Evolutionary conservation across 352 stramenopile genomes (phyloP).

Genomic region (Pythium oligandrum): DNA sequence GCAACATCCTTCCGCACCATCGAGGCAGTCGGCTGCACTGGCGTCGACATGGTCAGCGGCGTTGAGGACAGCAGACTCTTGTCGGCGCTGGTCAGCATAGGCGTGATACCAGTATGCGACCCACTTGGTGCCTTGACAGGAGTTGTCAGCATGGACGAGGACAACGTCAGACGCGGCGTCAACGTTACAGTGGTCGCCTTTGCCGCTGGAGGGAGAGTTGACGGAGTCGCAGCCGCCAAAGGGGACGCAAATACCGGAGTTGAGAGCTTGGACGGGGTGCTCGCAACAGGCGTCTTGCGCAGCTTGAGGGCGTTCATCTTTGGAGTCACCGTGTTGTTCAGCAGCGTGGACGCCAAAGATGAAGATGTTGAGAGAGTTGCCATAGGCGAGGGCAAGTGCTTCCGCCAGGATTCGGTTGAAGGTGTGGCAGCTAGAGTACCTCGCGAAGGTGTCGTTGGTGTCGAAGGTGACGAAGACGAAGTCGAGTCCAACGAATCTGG

Average conservation of each 20-base stretch:
- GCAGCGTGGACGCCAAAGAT: constrained; percentile 7
- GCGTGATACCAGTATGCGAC: constrained; percentile 3
- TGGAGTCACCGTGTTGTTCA: constrained; percentile 1
- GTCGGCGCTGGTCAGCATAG: neutral
- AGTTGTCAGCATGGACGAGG: neutral
- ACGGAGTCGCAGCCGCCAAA: neutral
- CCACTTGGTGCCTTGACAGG: too few species aligned
- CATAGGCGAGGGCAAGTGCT: too few species aligned
- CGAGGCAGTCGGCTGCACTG: constrained; percentile 7
- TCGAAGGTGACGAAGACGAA: too few species aligned
- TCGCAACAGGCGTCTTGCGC: constrained; percentile 10
- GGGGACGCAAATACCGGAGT: too few species aligned
- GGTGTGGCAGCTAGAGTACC: too few species aligned
- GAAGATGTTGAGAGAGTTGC: too few species aligned
- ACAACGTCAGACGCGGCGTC: neutral
- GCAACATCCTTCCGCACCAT: neutral
- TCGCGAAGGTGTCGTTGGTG: too few species aligned
- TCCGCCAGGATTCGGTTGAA: too few species aligned
- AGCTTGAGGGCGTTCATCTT: constrained; percentile 18
- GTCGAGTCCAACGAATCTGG: too few species aligned
- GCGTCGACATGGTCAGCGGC: constrained; percentile 17
- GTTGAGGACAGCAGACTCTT: neutral
- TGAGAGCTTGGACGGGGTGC: too few species aligned
- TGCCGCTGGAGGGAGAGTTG: neutral
- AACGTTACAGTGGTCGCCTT: neutral